A percentile compares a stretch with the other conserved stretches of the same genome.
These are phyloP conservation scores for Avena eriantha DNA, from an alignment of 176 grass and related monocot species.

Conservation along the genomic window DNA sequence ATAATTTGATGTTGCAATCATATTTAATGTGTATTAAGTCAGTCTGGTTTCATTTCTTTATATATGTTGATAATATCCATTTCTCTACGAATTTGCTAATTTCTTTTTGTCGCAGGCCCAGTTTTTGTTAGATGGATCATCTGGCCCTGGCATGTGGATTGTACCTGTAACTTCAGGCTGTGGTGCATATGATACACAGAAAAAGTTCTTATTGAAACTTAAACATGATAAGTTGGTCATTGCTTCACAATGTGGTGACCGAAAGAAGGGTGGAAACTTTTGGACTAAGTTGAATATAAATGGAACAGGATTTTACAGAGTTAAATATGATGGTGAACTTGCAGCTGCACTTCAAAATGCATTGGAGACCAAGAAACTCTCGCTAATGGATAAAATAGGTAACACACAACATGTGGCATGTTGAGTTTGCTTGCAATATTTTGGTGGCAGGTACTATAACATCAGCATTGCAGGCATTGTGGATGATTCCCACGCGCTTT, in stretches of 20 bases:
- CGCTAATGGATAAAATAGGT: slow-evolving; percentile 86
- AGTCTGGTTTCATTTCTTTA: background rate
- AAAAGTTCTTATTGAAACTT: slow-evolving; percentile 66
- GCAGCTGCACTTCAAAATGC: slow-evolving; percentile 68
- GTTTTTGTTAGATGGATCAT: slow-evolving; percentile 78
- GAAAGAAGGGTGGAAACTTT: slow-evolving; percentile 47
- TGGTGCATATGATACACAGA: slow-evolving; percentile 57
- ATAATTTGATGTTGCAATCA: background rate
- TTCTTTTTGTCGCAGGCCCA: slow-evolving; percentile 63
- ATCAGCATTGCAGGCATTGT: slow-evolving; percentile 67
- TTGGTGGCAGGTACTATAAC: slow-evolving; percentile 19
- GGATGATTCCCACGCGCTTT: slow-evolving; percentile 73
- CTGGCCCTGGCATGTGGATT: slow-evolving; percentile 69
- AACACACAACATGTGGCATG: slow-evolving; percentile 21
- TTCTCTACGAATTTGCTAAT: slow-evolving; percentile 11
- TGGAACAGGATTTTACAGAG: slow-evolving; percentile 87
- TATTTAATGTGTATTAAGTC: background rate
- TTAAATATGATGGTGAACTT: slow-evolving; percentile 82
- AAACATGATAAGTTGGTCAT: slow-evolving; percentile 65
- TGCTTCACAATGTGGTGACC: slow-evolving; percentile 37
- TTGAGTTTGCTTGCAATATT: slow-evolving; percentile 19
- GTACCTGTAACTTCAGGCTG: slow-evolving; percentile 67
- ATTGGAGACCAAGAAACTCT: slow-evolving; percentile 65
- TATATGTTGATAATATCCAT: background rate
- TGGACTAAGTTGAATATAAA: slow-evolving; percentile 86